Conservation (phyloP, 2,329 filamentous ascomycete genomes). For the Aspergillus sp. region DNA sequence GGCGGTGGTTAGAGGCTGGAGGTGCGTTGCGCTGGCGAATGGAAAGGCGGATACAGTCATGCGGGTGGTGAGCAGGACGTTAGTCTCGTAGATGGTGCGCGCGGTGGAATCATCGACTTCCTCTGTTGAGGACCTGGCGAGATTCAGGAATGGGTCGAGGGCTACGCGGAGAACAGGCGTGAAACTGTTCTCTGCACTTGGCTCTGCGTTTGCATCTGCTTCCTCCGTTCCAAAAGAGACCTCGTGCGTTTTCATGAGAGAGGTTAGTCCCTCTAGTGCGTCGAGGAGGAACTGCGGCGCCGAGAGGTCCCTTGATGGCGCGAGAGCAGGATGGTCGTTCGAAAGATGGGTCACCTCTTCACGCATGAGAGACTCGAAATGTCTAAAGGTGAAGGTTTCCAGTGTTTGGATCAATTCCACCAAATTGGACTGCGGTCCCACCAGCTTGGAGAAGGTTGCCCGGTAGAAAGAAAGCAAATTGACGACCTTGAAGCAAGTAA, state of each 20-base stretch:
- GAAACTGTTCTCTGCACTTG: slow-evolving; percentile 54
- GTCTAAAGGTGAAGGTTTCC: slow-evolving; percentile 67
- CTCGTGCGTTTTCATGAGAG: slow-evolving; percentile 80
- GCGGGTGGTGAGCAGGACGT: slow-evolving; percentile 38
- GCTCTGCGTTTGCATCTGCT: slow-evolving; percentile 36
- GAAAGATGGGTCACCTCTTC: slow-evolving; percentile 61
- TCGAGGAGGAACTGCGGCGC: slow-evolving; percentile 74
- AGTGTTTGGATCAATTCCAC: slow-evolving; percentile 60
- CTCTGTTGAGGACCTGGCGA: slow-evolving; percentile 49
- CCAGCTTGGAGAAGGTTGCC: slow-evolving; percentile 70
- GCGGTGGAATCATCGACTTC: slow-evolving; percentile 29
- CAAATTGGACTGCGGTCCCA: slow-evolving; percentile 61
- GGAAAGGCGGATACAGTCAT: slow-evolving; percentile 35
- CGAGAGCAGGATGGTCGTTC: slow-evolving; percentile 63
- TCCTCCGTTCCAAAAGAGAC: slow-evolving; percentile 54
- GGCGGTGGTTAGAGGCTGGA: slow-evolving; percentile 50
- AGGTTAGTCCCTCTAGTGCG: slow-evolving; percentile 65
- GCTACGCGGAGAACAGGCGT: slow-evolving; percentile 66
- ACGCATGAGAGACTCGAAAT: slow-evolving; percentile 72
- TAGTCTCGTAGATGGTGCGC: slow-evolving; percentile 44
- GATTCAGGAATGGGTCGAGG: slow-evolving; percentile 73
- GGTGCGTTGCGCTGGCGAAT: slow-evolving; percentile 55
- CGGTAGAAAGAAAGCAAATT: slow-evolving; percentile 87
- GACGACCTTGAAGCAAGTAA: slow-evolving; percentile 79
- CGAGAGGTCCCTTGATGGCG: slow-evolving; percentile 62